Percentiles rank a stretch among this genome's conserved stretches.
Conservation (phyloP, 192 early-diverging fungal species). For the Rhizophagus clarus region DNA sequence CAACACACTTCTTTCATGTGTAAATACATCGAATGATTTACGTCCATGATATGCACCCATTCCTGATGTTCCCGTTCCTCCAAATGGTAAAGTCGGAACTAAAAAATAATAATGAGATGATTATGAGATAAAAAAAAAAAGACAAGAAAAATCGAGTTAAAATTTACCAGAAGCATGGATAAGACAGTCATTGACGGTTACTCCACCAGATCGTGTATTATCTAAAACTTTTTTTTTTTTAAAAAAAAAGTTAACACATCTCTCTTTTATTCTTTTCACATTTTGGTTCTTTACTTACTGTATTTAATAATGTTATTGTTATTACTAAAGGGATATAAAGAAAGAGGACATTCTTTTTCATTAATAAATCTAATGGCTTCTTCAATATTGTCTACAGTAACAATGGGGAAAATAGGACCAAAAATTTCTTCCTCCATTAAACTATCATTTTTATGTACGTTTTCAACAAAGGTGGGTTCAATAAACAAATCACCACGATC, state of each 20-base stretch:
- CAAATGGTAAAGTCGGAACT: slow-evolving; percentile 71
- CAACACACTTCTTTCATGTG: slow-evolving; percentile 73
- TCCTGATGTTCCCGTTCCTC: slow-evolving; percentile 85
- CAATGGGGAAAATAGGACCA: slow-evolving; percentile 87
- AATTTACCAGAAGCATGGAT: slow-evolving; percentile 65
- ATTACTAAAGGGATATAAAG: slow-evolving; percentile 76
- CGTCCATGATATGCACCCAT: slow-evolving; percentile 85
- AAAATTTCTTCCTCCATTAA: slow-evolving; percentile 90
- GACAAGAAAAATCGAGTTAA: not conserved
- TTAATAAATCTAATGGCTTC: slow-evolving; percentile 68
- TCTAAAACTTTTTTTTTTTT: slow-evolving; percentile 47
- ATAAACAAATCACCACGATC: slow-evolving; percentile 71
- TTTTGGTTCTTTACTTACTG: slow-evolving; percentile 33
- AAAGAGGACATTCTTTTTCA: slow-evolving; percentile 71
- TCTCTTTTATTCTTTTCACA: not conserved
- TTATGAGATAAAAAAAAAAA: not conserved
- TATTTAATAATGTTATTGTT: slow-evolving; percentile 50
- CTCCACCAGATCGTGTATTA: slow-evolving; percentile 76
- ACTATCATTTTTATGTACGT: slow-evolving; percentile 59
- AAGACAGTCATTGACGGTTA: slow-evolving; percentile 79
- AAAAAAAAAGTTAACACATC: not conserved
- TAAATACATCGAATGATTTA: slow-evolving; percentile 77
- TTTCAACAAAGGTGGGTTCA: slow-evolving; percentile 75
- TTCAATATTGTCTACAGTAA: slow-evolving; percentile 63
- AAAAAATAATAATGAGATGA: slow-evolving; percentile 14